Conservation (phyloP, 2,329 filamentous ascomycete genomes). For the Sporothrix euskadiensis region DNA sequence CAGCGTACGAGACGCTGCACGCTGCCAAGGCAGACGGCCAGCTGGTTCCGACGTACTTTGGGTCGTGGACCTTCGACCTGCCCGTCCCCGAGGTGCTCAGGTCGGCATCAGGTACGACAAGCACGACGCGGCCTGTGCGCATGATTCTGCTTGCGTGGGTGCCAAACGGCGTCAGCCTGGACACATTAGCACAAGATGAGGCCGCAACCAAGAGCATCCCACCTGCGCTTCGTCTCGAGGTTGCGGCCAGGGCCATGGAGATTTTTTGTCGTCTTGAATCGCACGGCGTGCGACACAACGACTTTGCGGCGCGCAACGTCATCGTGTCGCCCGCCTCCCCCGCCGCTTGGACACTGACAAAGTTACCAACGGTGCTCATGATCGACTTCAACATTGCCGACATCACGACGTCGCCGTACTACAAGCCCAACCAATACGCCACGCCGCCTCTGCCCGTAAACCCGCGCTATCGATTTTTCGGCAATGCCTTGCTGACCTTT, state of each 20-base stretch:
- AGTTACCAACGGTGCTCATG: constrained; percentile 1
- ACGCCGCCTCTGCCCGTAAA: not conserved
- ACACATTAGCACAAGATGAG: not conserved
- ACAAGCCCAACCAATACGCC: not conserved
- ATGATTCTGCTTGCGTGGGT: constrained; percentile 27
- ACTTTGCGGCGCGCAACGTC: constrained; percentile 23
- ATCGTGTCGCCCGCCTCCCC: constrained; percentile 9
- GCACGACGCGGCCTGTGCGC: constrained; percentile 19
- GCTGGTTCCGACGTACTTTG: constrained; percentile 22
- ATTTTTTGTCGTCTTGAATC: not conserved
- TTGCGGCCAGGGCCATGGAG: constrained; percentile 21
- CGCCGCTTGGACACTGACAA: not conserved
- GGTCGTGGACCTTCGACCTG: constrained; percentile 29
- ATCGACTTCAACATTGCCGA: constrained; percentile 20
- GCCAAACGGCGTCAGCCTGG: not conserved
- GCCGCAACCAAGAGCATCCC: not conserved
- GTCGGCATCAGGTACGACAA: not conserved
- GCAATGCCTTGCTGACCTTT: not conserved
- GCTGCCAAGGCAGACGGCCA: constrained; percentile 64
- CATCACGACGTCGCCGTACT: constrained; percentile 11
- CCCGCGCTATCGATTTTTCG: constrained; percentile 15
- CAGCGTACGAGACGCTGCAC: constrained; percentile 68
- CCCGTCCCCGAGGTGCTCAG: constrained; percentile 12
- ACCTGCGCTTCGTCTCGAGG: constrained; percentile 5
- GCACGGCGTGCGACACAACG: constrained; percentile 22